A percentile compares a stretch with the other conserved stretches of the same genome.
These are phyloP conservation scores for Globisporangium paddicum DNA, from an alignment of 352 stramenopile genomes.

Conservation along the genomic window DNA sequence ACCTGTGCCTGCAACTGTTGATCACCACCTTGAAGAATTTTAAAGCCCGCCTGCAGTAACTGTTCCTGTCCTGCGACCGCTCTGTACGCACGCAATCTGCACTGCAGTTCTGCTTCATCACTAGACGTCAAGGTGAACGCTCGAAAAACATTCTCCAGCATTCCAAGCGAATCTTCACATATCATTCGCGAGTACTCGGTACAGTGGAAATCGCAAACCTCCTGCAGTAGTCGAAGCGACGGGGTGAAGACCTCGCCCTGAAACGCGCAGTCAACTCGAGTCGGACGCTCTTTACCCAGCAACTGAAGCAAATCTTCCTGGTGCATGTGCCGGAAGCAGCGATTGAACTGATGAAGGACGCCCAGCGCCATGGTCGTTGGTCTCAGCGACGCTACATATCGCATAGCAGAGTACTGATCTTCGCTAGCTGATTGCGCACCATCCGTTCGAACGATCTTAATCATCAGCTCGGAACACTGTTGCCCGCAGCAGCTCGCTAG, in stretches of 20 bases:
- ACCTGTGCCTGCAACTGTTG: neutral
- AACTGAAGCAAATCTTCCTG: neutral
- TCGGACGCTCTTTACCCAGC: neutral
- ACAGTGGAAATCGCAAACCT: neutral
- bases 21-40: neutral
- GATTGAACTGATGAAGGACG: slow-evolving; percentile 7
- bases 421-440: neutral
- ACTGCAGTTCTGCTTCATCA: no score
- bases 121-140: neutral
- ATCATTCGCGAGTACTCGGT: neutral
- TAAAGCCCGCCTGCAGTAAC: neutral
- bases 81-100: neutral
- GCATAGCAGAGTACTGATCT: neutral
- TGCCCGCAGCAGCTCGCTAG: neutral
- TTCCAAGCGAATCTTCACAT: neutral
- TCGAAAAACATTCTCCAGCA: slow-evolving; percentile 1
- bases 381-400: neutral
- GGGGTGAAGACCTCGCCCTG: neutral
- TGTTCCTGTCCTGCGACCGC: neutral
- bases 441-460: neutral
- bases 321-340: slow-evolving; percentile 2
- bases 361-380: neutral
- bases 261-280: slow-evolving; percentile 1
- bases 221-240: neutral
- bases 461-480: neutral